These are phyloP conservation scores for Starmerella khaoyaiensis DNA, from an alignment of 805 yeast genomes.

Conservation along the genomic window DNA sequence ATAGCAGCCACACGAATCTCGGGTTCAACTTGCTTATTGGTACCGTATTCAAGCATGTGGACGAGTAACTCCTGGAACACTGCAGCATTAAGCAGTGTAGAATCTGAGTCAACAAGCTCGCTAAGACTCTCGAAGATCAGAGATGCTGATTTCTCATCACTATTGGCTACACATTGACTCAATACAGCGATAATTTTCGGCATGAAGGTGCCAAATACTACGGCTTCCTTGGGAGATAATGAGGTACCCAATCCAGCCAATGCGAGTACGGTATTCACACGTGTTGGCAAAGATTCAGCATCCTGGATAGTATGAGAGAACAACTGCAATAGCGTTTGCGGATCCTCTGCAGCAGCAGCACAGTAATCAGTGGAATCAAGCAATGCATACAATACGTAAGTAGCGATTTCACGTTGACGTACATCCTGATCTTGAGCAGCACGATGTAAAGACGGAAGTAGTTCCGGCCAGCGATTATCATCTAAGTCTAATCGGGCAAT, in stretches of 20 bases:
- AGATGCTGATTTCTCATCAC: slow-evolving; percentile 60
- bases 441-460: slow-evolving; percentile 56
- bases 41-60: slow-evolving; percentile 63
- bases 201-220: slow-evolving; percentile 46
- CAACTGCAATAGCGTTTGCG: slow-evolving; percentile 56
- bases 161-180: slow-evolving; percentile 54
- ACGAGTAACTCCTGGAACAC: slow-evolving; percentile 54
- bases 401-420: slow-evolving; percentile 64
- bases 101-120: slow-evolving; percentile 62
- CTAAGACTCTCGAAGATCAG: slow-evolving; percentile 75
- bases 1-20: slow-evolving; percentile 75
- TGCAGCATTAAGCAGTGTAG: slow-evolving; percentile 58
- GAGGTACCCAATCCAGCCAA: slow-evolving; percentile 61
- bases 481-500: slow-evolving; percentile 69
- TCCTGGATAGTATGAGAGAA: slow-evolving; percentile 55
- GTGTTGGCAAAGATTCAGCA: slow-evolving; percentile 51
- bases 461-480: slow-evolving; percentile 57
- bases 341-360: slow-evolving; percentile 20
- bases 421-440: slow-evolving; percentile 49
- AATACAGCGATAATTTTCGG: slow-evolving; percentile 75
- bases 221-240: slow-evolving; percentile 33
- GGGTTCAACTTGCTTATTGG: slow-evolving; percentile 51
- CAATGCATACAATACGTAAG: slow-evolving; percentile 62
- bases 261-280: slow-evolving; percentile 72
- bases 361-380: slow-evolving; percentile 38